Evolutionary conservation across 2,329 filamentous ascomycete genomes (phyloP), one percentile per base, ranked within the genome.

Genomic region (Drechslerella stenobrocha): DNA sequence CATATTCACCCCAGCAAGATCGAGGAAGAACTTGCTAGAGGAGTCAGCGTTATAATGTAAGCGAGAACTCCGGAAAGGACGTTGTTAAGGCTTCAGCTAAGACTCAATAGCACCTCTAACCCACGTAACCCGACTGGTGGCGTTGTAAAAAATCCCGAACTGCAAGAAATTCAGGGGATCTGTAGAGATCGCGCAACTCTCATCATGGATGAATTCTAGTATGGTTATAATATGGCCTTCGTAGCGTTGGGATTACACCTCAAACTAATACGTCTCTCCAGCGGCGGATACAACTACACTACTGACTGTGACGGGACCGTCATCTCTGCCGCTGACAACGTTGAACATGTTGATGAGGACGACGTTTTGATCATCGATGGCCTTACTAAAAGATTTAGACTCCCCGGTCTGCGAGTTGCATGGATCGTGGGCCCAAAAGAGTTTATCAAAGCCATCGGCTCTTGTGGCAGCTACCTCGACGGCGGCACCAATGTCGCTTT

Each of bases 341-440:
- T 97, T 48, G 83, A 90, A 59, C 70, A 73, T 26, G 69, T 76
- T 28, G 61, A 72, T 32, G 58, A 77, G 52, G 76, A 78, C 77
- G 89, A 95, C 74, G 91, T 97, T 1, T 83, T 97, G 71, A 89
- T 97, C 76, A 92, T 97, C 71, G 92, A 97, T 75, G 92, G 92
- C 50, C 82, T 97, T 23, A 97, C 92, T 73, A 97, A 97, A 83
- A 88, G 92, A 70, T 97, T 97, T 83, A 87, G 92, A 72, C 85
- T 97, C 28, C 92, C 92, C 1, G 92, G 92, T 69, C 97, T 92
- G 90, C 88, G 92, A 76, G 91, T 97, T 42, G 91, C 92, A 42
- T 97, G 92, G 92, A 90, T 97, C 72, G 77, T 97, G 57, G 92
- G 92, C 1, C 92, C 92, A 71, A 96, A 96, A 80, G 91, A 96